These are phyloP conservation scores for Galium porrigens DNA, from an alignment of 305 asterid species.

Conservation along the genomic window DNA sequence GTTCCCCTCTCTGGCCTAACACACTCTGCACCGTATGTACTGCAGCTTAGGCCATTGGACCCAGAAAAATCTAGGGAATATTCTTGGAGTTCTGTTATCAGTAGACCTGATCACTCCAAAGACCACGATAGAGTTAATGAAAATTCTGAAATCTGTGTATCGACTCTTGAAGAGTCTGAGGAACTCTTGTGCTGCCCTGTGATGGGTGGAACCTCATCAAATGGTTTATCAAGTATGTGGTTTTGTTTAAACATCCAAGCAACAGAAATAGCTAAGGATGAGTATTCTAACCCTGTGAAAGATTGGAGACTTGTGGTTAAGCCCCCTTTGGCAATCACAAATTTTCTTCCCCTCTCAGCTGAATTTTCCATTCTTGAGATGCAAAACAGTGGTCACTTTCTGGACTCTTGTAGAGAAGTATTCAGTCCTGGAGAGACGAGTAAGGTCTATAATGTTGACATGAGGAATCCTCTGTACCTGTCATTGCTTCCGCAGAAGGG, in stretches of 20 bases:
- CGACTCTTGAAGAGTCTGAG: conserved; percentile 52
- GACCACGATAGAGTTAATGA: conserved; percentile 33
- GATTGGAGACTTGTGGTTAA: conserved; percentile 77
- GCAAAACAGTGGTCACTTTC: conserved; percentile 74
- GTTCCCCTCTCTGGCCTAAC: conserved; percentile 68
- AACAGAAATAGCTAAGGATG: conserved; percentile 64
- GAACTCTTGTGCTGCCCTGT: conserved; percentile 54
- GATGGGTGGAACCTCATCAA: conserved; percentile 57
- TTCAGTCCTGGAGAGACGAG: conserved; percentile 65
- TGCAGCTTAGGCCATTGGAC: conserved; percentile 57
- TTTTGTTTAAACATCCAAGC: conserved; percentile 72
- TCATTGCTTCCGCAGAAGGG: conserved; percentile 91
- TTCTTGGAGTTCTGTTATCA: conserved; percentile 72
- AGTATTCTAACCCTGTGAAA: conserved; percentile 48
- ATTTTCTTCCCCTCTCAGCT: conserved; percentile 74
- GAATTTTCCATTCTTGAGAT: conserved; percentile 86
- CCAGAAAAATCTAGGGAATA: conserved; percentile 33
- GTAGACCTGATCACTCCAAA: conserved; percentile 32
- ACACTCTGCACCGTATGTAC: conserved; percentile 37
- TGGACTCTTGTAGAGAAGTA: conserved; percentile 60
- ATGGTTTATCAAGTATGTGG: conserved; percentile 52
- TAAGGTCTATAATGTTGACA: conserved; percentile 63
- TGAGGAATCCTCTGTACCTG: conserved; percentile 62
- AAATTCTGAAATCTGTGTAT: conserved; percentile 44
- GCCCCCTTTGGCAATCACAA: conserved; percentile 61